Evolutionary conservation across 2,329 filamentous ascomycete species (phyloP).

Genomic region (Phaeosphaeria sp.): DNA sequence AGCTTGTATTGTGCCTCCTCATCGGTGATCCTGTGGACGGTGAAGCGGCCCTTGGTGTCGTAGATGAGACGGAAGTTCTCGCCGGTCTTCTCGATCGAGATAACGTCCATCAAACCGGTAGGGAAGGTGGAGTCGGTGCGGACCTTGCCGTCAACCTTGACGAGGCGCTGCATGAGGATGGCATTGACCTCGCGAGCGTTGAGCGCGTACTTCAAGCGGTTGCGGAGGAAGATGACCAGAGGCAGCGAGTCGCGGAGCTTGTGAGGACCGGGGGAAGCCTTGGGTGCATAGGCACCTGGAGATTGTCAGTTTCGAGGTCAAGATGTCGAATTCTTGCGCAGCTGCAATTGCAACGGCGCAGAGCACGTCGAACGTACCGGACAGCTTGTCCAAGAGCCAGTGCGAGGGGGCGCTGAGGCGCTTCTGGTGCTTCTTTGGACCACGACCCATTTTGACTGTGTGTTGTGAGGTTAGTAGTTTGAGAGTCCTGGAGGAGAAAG

Average conservation of each 20-base stretch:
- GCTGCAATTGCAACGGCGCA: conserved; percentile 53
- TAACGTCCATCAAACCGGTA: conserved; percentile 99
- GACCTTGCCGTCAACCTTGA: conserved; percentile 99
- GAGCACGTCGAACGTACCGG: conserved; percentile 61
- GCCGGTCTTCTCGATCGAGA: conserved; percentile 99
- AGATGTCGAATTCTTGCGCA: conserved; percentile 5
- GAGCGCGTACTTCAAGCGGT: conserved; percentile 98
- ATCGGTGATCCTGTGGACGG: conserved; percentile 97
- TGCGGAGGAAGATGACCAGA: conserved; percentile 81
- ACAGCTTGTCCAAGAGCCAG: conserved; percentile 99
- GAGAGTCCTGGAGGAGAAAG: conserved; percentile 36
- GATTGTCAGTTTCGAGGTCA: conserved; percentile 24
- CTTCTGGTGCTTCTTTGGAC: conserved; percentile 99
- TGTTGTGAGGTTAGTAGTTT: conserved; percentile 42
- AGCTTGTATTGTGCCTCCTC: conserved; percentile 99
- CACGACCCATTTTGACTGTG: conserved; percentile 68
- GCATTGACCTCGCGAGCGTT: conserved; percentile 97
- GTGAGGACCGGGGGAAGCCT: conserved; percentile 86
- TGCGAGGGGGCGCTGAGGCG: conserved; percentile 98
- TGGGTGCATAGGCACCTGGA: conserved; percentile 64
- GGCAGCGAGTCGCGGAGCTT: conserved; percentile 99
- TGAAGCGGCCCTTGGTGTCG: conserved; percentile 99
- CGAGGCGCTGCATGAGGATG: conserved; percentile 98
- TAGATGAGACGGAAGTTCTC: conserved; percentile 99
- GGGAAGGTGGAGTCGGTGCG: conserved; percentile 98